Percentiles rank a stretch among this genome's conserved stretches.
phyloP scores from a whole-genome alignment of 2,329 filamentous ascomycete species.

The Rhynchosporium graminicola region DNA sequence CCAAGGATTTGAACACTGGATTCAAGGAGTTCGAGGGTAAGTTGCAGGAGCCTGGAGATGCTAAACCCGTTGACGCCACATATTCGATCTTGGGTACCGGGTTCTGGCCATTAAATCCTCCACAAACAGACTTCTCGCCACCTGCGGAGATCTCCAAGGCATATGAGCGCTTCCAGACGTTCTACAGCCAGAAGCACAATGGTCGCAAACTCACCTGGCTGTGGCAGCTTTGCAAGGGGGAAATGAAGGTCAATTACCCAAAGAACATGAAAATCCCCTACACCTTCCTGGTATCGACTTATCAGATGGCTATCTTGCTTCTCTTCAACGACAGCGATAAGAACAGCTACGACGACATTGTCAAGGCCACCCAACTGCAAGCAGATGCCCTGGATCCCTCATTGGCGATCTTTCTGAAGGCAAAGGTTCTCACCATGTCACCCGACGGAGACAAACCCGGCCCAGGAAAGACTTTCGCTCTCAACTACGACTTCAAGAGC shows the following conservation, averaged over 20 bases:
- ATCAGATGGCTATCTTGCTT: constrained; percentile 94
- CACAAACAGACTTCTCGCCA: constrained; percentile 84
- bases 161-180: constrained; percentile 84
- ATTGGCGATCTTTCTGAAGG: constrained; percentile 84
- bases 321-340: constrained; percentile 91
- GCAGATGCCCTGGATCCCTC: constrained; percentile 85
- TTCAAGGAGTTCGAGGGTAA: constrained; percentile 78
- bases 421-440: constrained; percentile 77
- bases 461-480: constrained; percentile 73
- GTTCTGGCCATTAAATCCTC: constrained; percentile 92
- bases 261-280: constrained; percentile 87
- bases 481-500: constrained; percentile 96
- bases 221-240: constrained; percentile 97
- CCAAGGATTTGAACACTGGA: constrained; percentile 89
- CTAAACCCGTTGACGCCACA: constrained; percentile 75
- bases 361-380: constrained; percentile 75
- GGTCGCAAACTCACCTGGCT: constrained; percentile 97
- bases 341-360: constrained; percentile 85
- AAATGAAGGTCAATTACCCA: constrained; percentile 91
- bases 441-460: constrained; percentile 75
- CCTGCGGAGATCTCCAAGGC: constrained; percentile 83
- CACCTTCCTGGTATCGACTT: constrained; percentile 96
- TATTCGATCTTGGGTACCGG: constrained; percentile 95
- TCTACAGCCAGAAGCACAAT: constrained; percentile 95
- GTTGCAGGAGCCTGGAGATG: constrained; percentile 62